phyloP scores from a whole-genome alignment of 352 stramenopile species.

The Globisporangium acanthophoron region DNA sequence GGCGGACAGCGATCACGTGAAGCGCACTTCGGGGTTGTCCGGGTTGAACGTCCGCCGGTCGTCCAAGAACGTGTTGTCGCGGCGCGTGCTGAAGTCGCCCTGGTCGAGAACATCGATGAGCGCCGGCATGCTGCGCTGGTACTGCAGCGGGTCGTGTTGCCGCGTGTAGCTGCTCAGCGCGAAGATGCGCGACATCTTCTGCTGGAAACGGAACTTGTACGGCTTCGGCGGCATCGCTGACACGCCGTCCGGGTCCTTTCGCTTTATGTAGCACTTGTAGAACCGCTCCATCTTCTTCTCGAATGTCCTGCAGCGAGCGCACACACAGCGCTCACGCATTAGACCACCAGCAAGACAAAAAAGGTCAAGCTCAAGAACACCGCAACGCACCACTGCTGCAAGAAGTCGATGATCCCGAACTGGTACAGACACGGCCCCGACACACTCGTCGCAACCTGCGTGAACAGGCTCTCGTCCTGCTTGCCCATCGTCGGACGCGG shows the following conservation, averaged over 20 bases:
- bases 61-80: slow-evolving; percentile 49
- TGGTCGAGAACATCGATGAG: slow-evolving; percentile 81
- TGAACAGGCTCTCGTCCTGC: slow-evolving; percentile 60
- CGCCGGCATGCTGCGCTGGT: slow-evolving; percentile 68
- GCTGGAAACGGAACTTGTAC: slow-evolving; percentile 90
- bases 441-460: slow-evolving; percentile 79
- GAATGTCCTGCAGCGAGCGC: slow-evolving; percentile 49
- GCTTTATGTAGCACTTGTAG: slow-evolving; percentile 87
- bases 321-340: not conserved
- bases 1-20: slow-evolving; percentile 18
- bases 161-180: slow-evolving; percentile 60
- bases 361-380: not conserved
- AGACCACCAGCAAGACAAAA: not conserved
- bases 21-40: slow-evolving; percentile 30
- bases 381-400: slow-evolving; percentile 81
- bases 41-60: slow-evolving; percentile 45
- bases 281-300: slow-evolving; percentile 90
- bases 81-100: slow-evolving; percentile 56
- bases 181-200: slow-evolving; percentile 89
- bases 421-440: slow-evolving; percentile 86
- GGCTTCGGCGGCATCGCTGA: slow-evolving; percentile 84
- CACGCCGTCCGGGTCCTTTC: slow-evolving; percentile 83
- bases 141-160: slow-evolving; percentile 47
- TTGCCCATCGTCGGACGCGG: slow-evolving; percentile 20
- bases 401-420: slow-evolving; percentile 90